Evolutionary conservation across 257 asterid species (phyloP).

Genomic region (Jacaranda copaia): DNA sequence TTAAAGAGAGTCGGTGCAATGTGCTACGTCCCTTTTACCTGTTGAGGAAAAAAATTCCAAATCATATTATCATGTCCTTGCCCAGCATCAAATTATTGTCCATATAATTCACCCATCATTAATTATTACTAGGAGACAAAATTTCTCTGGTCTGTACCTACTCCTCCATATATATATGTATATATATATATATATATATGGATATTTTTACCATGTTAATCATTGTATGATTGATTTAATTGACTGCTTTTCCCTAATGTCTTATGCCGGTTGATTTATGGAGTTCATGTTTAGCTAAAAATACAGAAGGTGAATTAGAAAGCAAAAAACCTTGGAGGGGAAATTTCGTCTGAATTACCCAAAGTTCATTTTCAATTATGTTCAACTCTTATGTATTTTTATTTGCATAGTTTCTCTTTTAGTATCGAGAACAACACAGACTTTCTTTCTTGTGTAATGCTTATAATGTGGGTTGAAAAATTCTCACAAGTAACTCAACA

Average conservation of each 20-base stretch:
- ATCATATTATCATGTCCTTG: conserved; percentile 27
- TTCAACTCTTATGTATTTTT: no score
- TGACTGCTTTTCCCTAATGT: not conserved
- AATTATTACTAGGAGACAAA: not conserved
- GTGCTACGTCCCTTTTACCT: conserved; percentile 34
- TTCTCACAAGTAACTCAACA: no score
- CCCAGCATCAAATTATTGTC: conserved; percentile 29
- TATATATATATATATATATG: not conserved
- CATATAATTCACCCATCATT: conserved; percentile 36
- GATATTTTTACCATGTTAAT: conserved; percentile 16
- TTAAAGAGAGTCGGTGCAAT: conserved; percentile 47
- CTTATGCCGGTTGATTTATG: not conserved
- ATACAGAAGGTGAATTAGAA: not conserved
- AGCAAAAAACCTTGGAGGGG: conserved; percentile 13
- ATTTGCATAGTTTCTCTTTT: no score
- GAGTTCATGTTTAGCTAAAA: not conserved
- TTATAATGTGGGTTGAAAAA: no score
- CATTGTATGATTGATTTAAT: conserved; percentile 7
- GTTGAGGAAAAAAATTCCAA: conserved; percentile 20
- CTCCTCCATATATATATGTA: not conserved
- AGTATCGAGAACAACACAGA: no score
- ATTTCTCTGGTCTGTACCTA: conserved; percentile 2
- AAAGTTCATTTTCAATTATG: no score
- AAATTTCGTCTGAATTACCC: conserved; percentile 17
- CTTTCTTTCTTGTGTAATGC: no score